Evolutionary conservation across 73 alveolate species (phyloP).

Genomic region (Paramecium octaurelia): DNA sequence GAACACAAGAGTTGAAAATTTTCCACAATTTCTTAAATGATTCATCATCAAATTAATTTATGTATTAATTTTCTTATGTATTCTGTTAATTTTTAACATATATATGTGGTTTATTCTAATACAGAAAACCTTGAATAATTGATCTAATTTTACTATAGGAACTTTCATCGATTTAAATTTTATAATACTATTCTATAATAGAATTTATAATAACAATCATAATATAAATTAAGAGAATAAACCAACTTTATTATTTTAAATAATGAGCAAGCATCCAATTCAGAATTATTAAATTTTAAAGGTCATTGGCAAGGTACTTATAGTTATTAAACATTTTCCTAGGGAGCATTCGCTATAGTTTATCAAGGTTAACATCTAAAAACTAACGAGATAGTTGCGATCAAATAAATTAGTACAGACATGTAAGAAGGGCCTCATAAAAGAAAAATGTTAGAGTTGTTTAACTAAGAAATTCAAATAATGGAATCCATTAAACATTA

Average conservation of each 20-base stretch:
- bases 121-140: no score
- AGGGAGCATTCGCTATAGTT: constrained; percentile 46
- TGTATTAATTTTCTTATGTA: background rate
- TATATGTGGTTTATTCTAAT: background rate
- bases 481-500: background rate
- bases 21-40: background rate
- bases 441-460: background rate
- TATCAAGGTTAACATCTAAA: background rate
- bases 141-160: background rate
- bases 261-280: background rate
- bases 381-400: constrained; percentile 31
- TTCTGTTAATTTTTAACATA: background rate
- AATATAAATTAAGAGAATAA: background rate
- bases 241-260: background rate
- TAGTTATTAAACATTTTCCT: background rate
- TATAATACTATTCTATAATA: background rate
- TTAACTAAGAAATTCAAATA: background rate
- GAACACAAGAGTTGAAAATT: constrained; percentile 72
- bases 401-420: constrained; percentile 1
- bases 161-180: background rate
- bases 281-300: background rate
- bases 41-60: background rate
- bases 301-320: constrained; percentile 13
- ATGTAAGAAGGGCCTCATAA: background rate
- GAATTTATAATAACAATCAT: background rate